These are phyloP conservation scores for Canavalia gladiata DNA, from an alignment of 306 rosid species.

Conservation along the genomic window DNA sequence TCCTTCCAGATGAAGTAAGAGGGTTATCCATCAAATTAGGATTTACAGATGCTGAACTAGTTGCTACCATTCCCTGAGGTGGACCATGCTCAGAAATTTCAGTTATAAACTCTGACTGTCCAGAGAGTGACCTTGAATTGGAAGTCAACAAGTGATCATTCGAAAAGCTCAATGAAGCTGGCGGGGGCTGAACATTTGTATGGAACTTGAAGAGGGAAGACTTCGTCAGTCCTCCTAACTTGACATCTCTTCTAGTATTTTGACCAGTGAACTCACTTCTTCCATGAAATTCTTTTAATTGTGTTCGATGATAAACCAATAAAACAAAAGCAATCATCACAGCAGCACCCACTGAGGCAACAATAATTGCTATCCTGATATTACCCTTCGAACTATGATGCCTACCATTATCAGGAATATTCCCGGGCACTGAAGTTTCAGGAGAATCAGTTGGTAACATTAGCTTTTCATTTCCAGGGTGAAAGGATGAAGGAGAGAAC, in stretches of 20 bases:
- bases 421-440: conserved; percentile 58
- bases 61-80: conserved; percentile 63
- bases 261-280: conserved; percentile 73
- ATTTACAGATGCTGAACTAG: conserved; percentile 67
- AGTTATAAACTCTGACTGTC: conserved; percentile 73
- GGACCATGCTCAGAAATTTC: conserved; percentile 73
- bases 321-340: conserved; percentile 89
- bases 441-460: conserved; percentile 46
- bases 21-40: conserved; percentile 74
- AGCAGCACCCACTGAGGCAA: conserved; percentile 92
- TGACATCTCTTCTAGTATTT: conserved; percentile 73
- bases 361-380: conserved; percentile 89
- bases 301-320: conserved; percentile 87
- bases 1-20: conserved; percentile 82
- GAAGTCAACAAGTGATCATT: conserved; percentile 86
- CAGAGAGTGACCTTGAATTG: conserved; percentile 81
- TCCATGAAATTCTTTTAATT: conserved; percentile 77
- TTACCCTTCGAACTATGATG: conserved; percentile 67
- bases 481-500: conserved; percentile 75
- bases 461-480: conserved; percentile 77
- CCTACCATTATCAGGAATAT: conserved; percentile 46
- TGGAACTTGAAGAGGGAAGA: conserved; percentile 86
- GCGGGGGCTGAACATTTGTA: conserved; percentile 69
- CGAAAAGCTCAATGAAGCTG: conserved; percentile 83
- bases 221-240: conserved; percentile 69